Base-by-base conservation (phyloP, 2,329 filamentous ascomycete genomes). In the Tympanopsis confertula region DNA sequence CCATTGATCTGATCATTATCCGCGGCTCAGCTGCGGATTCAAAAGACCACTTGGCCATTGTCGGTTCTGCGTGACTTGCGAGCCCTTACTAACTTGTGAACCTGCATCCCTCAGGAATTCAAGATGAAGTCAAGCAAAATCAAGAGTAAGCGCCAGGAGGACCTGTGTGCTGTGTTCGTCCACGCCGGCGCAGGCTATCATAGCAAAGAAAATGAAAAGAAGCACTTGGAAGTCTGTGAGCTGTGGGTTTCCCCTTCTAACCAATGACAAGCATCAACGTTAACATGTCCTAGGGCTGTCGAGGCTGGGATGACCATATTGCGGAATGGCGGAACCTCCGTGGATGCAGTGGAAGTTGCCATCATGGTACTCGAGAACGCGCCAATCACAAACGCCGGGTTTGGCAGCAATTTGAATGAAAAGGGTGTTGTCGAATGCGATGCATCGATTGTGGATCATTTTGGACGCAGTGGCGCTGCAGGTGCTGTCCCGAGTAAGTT, bases 131-230 rank as follows among this genome's bases (percentile, higher is more conserved):
- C n/a, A n/a, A n/a, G n/a, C n/a, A n/a, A n/a, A n/a, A n/a, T n/a
- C n/a, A n/a, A n/a, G n/a, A n/a, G n/a, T n/a, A n/a, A n/a, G n/a
- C n/a, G n/a, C n/a, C n/a, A n/a, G n/a, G n/a, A n/a, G n/a, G n/a
- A n/a, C n/a, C n/a, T 77, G 7, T 77, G 77, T 40, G 87, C 86
- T 41, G 89, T 98, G 38, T 96, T 94, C 57, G 81, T 98, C 33
- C 91, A 98, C 58, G 91, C 89, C 26, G 91, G 91, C 22, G 91
- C 91, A 13, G 91, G 91, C 3, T 98, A 86, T 50, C 91, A 98
- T 57, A 95, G 87, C 53, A 66, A 74, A 18, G 74, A 83, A 42
- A 96, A 96, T 53, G 88, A 98, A 55, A 67, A 71, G 39, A 69
- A 84, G 26, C 91, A 98, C 53, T 71, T 98, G 7, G 69, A 80